Percentiles rank a stretch among this genome's conserved stretches.
These are phyloP conservation scores for Lenwebbia sp. DNA, from an alignment of 345 rosid species.

Conservation along the genomic window DNA sequence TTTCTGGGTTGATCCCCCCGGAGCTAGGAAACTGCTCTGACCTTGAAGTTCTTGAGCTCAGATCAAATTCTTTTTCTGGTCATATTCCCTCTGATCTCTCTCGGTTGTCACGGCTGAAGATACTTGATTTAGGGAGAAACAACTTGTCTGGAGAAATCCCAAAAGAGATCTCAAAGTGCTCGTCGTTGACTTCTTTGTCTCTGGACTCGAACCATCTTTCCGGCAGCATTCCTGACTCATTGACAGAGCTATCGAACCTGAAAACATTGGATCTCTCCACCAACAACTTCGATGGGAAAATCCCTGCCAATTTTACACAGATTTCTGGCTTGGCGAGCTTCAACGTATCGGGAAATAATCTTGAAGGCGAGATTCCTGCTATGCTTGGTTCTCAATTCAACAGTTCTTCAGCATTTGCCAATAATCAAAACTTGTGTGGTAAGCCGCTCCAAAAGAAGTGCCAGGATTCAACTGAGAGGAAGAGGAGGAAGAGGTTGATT, in stretches of 20 bases:
- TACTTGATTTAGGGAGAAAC: slow-evolving; percentile 64
- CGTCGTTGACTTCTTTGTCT: slow-evolving; percentile 34
- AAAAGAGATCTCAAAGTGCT: slow-evolving; percentile 34
- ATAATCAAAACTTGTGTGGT: slow-evolving; percentile 59
- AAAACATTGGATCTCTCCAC: slow-evolving; percentile 56
- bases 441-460: slow-evolving; percentile 52
- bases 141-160: slow-evolving; percentile 68
- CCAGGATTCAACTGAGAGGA: slow-evolving; percentile 16
- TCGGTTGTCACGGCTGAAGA: slow-evolving; percentile 32
- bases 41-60: slow-evolving; percentile 70
- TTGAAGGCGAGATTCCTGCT: slow-evolving; percentile 64
- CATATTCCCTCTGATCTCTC: slow-evolving; percentile 66
- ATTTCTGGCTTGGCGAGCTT: slow-evolving; percentile 43
- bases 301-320: slow-evolving; percentile 44
- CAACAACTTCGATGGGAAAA: slow-evolving; percentile 67
- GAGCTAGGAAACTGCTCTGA: slow-evolving; percentile 82
- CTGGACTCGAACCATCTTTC: slow-evolving; percentile 58
- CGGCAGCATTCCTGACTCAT: slow-evolving; percentile 52
- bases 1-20: slow-evolving; percentile 57
- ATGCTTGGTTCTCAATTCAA: slow-evolving; percentile 46
- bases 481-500: slow-evolving; percentile 45
- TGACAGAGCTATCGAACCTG: slow-evolving; percentile 50
- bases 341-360: slow-evolving; percentile 66
- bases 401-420: slow-evolving; percentile 45
- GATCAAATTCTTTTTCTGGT: slow-evolving; percentile 50